These are phyloP conservation scores for Zasmidium citrigriseum DNA, from an alignment of 2,329 filamentous ascomycete species.

Conservation along the genomic window DNA sequence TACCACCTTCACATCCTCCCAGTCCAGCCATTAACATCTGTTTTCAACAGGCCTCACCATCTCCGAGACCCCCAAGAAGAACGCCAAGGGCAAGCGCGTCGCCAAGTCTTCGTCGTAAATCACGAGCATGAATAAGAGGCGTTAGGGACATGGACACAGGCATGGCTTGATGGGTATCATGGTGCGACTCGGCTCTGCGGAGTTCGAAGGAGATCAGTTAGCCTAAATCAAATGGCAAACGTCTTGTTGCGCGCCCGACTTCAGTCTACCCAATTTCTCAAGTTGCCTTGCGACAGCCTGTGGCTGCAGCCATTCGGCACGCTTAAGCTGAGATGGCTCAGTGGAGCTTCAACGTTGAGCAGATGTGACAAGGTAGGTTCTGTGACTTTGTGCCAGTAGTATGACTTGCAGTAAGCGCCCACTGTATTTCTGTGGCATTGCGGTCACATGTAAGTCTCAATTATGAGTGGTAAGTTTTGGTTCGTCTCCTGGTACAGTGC, in stretches of 20 bases:
- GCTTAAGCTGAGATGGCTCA: no score
- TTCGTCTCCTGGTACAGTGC: no score
- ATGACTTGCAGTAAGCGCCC: no score
- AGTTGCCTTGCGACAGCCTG: no score
- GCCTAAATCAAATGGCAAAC: not conserved
- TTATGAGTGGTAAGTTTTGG: no score
- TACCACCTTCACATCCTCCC: not conserved
- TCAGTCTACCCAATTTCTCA: constrained; percentile 8
- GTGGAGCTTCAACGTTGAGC: no score
- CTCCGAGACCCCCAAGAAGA: constrained; percentile 64
- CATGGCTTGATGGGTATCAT: constrained; percentile 13
- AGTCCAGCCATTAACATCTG: not conserved
- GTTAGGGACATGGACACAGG: not conserved
- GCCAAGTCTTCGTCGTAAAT: constrained; percentile 33
- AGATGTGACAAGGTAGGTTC: no score
- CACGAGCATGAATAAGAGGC: constrained; percentile 3
- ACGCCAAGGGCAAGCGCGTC: constrained; percentile 57
- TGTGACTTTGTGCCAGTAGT: no score
- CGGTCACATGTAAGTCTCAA: no score
- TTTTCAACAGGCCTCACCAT: constrained; percentile 55
- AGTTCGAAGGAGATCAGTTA: constrained; percentile 2
- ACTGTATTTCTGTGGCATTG: no score
- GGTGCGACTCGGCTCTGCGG: constrained; percentile 4
- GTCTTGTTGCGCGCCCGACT: constrained; percentile 6
- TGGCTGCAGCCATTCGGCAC: no score